Percentiles rank a stretch among this genome's conserved stretches.
Conservation (phyloP, 345 rosid species). For the Brassica carinata region DNA sequence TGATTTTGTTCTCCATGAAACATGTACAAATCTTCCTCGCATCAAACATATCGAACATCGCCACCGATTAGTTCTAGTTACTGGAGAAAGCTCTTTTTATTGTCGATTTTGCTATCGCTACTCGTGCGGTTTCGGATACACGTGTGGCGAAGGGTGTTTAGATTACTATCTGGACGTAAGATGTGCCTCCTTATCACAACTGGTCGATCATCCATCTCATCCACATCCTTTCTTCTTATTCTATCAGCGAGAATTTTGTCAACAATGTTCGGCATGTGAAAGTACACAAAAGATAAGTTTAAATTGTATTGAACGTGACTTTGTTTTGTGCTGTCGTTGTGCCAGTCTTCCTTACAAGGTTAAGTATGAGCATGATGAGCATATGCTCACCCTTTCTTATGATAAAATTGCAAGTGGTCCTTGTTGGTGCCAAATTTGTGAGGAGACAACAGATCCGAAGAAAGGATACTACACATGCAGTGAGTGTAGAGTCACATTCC, state of each 20-base stretch:
- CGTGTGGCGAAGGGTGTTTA: neutral
- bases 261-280: neutral
- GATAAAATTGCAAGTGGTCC: neutral
- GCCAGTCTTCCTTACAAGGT: conserved; percentile 3
- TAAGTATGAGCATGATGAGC: conserved; percentile 5
- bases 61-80: neutral
- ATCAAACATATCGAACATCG: conserved; percentile 8
- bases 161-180: neutral
- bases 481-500: conserved; percentile 6
- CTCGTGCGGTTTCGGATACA: neutral
- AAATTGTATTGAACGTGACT: neutral
- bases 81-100: rapidly evolving
- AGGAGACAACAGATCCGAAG: neutral
- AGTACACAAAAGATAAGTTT: neutral
- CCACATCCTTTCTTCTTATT: conserved; percentile 1
- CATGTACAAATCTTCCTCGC: conserved; percentile 12
- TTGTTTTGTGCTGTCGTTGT: neutral
- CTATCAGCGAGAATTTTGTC: neutral
- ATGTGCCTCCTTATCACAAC: neutral
- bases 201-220: neutral
- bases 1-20: conserved; percentile 26
- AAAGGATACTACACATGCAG: neutral
- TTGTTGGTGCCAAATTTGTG: conserved; percentile 5
- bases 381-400: neutral
- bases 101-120: neutral